Evolutionary conservation across 352 stramenopile species (phyloP).

Genomic region (Pythium diclinum): DNA sequence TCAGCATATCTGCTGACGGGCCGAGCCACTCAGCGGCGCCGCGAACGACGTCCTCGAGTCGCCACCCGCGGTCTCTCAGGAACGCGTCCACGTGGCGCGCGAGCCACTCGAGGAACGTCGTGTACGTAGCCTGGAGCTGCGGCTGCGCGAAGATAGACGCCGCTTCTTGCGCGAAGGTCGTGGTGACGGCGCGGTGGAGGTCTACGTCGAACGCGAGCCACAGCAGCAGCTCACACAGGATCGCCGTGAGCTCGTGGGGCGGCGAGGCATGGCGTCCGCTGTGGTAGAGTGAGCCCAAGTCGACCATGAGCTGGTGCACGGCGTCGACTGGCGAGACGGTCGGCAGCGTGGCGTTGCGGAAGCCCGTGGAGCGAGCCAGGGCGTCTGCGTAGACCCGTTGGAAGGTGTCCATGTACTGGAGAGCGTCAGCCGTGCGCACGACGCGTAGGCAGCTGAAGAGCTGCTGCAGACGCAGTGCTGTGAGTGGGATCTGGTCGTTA

Average conservation of each 20-base stretch:
- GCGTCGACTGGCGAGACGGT: not conserved
- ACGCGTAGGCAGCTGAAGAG: slow-evolving; percentile 5
- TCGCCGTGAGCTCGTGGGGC: slow-evolving; percentile 3
- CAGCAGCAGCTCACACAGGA: slow-evolving; percentile 13
- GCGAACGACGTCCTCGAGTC: slow-evolving; percentile 5
- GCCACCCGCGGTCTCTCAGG: slow-evolving; percentile 12
- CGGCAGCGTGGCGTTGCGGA: not conserved
- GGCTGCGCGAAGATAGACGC: not conserved
- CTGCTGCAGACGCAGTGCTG: not conserved
- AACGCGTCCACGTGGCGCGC: slow-evolving; percentile 13
- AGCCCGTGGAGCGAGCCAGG: not conserved
- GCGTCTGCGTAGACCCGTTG: slow-evolving; percentile 13
- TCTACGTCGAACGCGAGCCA: slow-evolving; percentile 19
- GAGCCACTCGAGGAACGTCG: slow-evolving; percentile 8
- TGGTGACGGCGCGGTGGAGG: slow-evolving; percentile 7
- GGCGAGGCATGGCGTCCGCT: not conserved
- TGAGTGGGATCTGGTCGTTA: not conserved
- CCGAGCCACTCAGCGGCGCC: not conserved
- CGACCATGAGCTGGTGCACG: slow-evolving; percentile 1
- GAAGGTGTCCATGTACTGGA: slow-evolving; percentile 15
- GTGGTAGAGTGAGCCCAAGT: not conserved
- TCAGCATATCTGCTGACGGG: not conserved
- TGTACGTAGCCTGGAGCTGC: not conserved
- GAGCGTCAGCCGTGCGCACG: slow-evolving; percentile 3
- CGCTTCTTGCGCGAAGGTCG: slow-evolving; percentile 6